Conservation (phyloP, 2,329 filamentous ascomycete species). For the Aspergillus fischeri region DNA sequence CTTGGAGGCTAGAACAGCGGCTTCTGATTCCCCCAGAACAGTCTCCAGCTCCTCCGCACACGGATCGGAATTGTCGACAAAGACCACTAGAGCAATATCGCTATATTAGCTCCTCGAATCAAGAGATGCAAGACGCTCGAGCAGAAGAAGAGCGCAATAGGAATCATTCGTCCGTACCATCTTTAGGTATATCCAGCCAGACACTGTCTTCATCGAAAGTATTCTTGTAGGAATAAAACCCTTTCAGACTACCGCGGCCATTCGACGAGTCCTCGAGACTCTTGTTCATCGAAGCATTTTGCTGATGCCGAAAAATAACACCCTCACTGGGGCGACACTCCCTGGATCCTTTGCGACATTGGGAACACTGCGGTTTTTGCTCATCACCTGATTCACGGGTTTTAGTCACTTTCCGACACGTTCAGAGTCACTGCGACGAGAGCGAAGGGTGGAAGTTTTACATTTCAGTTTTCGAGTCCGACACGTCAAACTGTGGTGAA, state of each 20-base stretch:
- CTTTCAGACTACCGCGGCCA: constrained; percentile 48
- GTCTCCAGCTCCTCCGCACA: constrained; percentile 50
- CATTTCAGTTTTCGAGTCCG: constrained; percentile 62
- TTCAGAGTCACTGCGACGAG: not conserved
- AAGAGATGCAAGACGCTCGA: not conserved
- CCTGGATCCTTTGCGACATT: constrained; percentile 58
- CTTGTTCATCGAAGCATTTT: constrained; percentile 65
- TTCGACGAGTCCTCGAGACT: constrained; percentile 36
- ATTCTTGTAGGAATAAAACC: constrained; percentile 64
- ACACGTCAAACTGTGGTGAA: constrained; percentile 47
- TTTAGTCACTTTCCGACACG: constrained; percentile 5
- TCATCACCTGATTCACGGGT: constrained; percentile 44
- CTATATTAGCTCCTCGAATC: constrained; percentile 1
- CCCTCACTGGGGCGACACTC: constrained; percentile 60
- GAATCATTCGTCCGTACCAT: constrained; percentile 39
- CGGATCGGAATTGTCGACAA: constrained; percentile 59
- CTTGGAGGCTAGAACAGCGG: constrained; percentile 23
- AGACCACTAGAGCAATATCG: constrained; percentile 47
- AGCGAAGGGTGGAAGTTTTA: constrained; percentile 13
- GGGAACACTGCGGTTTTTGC: constrained; percentile 56
- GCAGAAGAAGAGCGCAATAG: not conserved
- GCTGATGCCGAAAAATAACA: constrained; percentile 64
- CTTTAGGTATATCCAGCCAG: constrained; percentile 61
- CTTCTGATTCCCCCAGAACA: constrained; percentile 30
- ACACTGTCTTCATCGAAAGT: constrained; percentile 58